Percentiles rank a stretch among this genome's conserved stretches.
phyloP scores from a whole-genome alignment of 2,329 filamentous ascomycete species.

The Massarina eburnea region DNA sequence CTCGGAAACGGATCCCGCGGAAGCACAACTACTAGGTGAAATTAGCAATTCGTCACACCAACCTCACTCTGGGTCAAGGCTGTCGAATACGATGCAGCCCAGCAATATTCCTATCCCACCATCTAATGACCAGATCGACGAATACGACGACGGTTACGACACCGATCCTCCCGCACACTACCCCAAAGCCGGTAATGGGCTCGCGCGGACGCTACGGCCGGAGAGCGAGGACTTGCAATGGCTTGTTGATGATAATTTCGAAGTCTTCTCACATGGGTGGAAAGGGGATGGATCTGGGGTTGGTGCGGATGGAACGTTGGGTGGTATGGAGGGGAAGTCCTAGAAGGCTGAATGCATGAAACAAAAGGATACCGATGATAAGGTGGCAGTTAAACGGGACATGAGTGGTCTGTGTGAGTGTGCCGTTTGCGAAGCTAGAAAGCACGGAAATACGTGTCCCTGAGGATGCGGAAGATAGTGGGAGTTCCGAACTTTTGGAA shows the following conservation, averaged over 20 bases:
- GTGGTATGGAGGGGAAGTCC: background rate
- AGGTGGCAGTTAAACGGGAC: too few species aligned
- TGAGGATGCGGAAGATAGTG: background rate
- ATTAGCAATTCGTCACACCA: constrained; percentile 15
- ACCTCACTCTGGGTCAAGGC: background rate
- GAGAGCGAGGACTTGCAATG: constrained; percentile 63
- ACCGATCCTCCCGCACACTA: constrained; percentile 59
- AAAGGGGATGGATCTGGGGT: constrained; percentile 37
- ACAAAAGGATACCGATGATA: background rate
- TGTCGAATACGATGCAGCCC: constrained; percentile 20
- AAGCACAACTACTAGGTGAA: constrained; percentile 37
- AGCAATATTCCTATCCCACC: constrained; percentile 21
- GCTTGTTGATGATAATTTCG: constrained; percentile 61
- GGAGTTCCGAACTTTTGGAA: too few species aligned
- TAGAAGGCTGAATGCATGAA: background rate
- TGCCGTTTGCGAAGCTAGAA: too few species aligned
- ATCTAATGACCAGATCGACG: constrained; percentile 20
- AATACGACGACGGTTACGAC: constrained; percentile 56
- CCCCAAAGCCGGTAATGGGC: constrained; percentile 63
- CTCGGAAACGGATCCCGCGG: constrained; percentile 31
- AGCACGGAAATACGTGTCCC: too few species aligned
- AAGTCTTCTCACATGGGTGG: constrained; percentile 58
- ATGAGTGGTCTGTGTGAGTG: too few species aligned
- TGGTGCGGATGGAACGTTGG: constrained; percentile 26
- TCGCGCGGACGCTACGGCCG: constrained; percentile 55